Evolutionary conservation across 73 alveolate species (phyloP).

Genomic region (Paramecium caudatum): DNA sequence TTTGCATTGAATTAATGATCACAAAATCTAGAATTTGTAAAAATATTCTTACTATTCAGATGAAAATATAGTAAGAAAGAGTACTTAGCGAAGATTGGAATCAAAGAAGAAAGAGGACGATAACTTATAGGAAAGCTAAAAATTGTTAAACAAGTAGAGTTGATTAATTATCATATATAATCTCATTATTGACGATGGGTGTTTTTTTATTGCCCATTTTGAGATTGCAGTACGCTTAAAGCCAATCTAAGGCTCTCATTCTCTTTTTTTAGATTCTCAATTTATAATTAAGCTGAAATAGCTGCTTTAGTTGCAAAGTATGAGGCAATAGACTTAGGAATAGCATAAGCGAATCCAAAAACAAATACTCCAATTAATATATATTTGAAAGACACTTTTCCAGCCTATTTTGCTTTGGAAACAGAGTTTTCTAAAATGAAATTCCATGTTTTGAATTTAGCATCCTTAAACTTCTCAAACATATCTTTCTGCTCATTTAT

Average conservation of each 20-base stretch:
- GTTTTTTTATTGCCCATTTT: too few species aligned
- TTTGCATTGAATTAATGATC: conserved; percentile 55
- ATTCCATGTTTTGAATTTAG: neutral
- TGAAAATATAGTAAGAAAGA: conserved; percentile 48
- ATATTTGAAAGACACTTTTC: conserved; percentile 18
- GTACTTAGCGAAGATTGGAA: conserved; percentile 55
- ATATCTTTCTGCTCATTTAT: neutral
- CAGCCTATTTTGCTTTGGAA: neutral
- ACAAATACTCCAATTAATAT: conserved; percentile 25
- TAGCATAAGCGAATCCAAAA: conserved; percentile 20
- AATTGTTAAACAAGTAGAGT: too few species aligned
- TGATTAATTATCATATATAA: too few species aligned
- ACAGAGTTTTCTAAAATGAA: neutral
- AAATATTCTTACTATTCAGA: neutral
- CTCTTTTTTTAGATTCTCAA: neutral
- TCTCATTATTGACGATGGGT: too few species aligned
- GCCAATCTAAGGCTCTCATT: neutral
- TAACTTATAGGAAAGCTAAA: too few species aligned
- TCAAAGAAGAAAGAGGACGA: conserved; percentile 55
- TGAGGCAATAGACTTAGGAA: neutral
- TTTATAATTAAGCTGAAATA: neutral
- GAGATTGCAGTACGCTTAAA: too few species aligned
- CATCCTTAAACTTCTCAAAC: neutral
- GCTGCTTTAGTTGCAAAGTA: conserved; percentile 1
- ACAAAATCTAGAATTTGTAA: conserved; percentile 62